phyloP scores from a whole-genome alignment of 2,329 filamentous ascomycete species.

The Mycosphaerella sp. region DNA sequence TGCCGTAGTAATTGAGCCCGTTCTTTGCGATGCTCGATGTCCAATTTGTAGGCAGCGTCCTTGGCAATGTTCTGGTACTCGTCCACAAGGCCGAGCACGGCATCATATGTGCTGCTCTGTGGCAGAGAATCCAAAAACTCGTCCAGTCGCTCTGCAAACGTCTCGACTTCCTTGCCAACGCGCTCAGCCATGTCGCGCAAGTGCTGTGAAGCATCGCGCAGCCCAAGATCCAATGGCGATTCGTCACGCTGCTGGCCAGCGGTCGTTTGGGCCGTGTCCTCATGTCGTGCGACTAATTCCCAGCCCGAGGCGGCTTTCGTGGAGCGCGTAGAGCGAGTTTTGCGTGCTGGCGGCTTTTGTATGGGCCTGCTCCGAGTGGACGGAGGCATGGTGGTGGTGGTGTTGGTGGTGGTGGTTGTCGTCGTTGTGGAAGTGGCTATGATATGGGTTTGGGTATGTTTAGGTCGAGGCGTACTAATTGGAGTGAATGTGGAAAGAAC shows the following conservation, averaged over 20 bases:
- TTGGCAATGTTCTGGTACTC: conserved; percentile 48
- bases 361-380: conserved; percentile 10
- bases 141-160: conserved; percentile 78
- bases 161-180: conserved; percentile 75
- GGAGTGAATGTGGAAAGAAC: no score
- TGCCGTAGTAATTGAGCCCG: conserved; percentile 38
- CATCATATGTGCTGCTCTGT: conserved; percentile 47
- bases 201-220: conserved; percentile 25
- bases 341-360: conserved; percentile 13
- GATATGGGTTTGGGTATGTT: no score
- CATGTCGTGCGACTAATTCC: conserved; percentile 4
- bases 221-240: conserved; percentile 6
- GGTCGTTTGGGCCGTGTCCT: not conserved
- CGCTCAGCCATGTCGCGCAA: conserved; percentile 60
- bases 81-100: conserved; percentile 54
- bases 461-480: no score
- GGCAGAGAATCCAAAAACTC: conserved; percentile 53
- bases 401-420: not conserved
- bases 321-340: conserved; percentile 3
- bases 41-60: conserved; percentile 43
- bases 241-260: not conserved
- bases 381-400: conserved; percentile 9
- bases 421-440: no score
- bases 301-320: conserved; percentile 1
- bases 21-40: conserved; percentile 38